Base-by-base conservation (phyloP, 2,329 filamentous ascomycete genomes). In the Dryadomyces quercivorus region DNA sequence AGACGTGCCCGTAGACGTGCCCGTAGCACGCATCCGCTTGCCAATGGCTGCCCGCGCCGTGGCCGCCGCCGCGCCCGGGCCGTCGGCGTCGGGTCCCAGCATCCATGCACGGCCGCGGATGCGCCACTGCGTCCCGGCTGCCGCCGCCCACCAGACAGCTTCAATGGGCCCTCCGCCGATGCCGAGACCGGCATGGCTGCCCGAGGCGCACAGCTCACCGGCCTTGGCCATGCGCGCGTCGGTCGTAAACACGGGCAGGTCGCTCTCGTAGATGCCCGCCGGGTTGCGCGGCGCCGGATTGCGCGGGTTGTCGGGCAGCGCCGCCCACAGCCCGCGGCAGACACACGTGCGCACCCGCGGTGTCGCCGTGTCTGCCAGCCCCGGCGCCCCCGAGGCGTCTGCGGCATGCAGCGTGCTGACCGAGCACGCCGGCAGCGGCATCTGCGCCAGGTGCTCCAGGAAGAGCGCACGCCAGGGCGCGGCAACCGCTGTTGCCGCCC, bases 181-280 rank as follows among this genome's bases (percentile, higher is more conserved):
- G 10, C 82, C 82, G 7, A 5, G 16, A 13, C 42, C 42, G 13
- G 12, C 21, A 62, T 72, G 70, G 42, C 75, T 70, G 52, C 74
- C 72, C 5, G 70, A 75, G 6, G 70, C 72, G 58, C 83, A 80
- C 3, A 97, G 69, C 67, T 96, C 85, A 2, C 74, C 72, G 0
- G 86, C 75, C 73, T 97, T 97, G 57, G 83, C 78, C 88, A 94
- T 95, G 48, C 92, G 81, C 9, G 80, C 81, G 67, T 97, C 93
- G 0, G 90, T 95, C 1, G 92, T 95, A 63, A 96, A 84, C 1
- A 86, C 85, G 3, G 86, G 78, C 61, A 92, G 72, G 60, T 97
- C 90, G 61, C 81, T 88, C 63, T 86, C 83, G 65, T 80, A 95
- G 1, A 68, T 50, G 31, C 70, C 61, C 5, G 86, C 61, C 5